These are phyloP conservation scores for Inosperma sp. DNA, from an alignment of 768 basidiomycete species.

Conservation along the genomic window DNA sequence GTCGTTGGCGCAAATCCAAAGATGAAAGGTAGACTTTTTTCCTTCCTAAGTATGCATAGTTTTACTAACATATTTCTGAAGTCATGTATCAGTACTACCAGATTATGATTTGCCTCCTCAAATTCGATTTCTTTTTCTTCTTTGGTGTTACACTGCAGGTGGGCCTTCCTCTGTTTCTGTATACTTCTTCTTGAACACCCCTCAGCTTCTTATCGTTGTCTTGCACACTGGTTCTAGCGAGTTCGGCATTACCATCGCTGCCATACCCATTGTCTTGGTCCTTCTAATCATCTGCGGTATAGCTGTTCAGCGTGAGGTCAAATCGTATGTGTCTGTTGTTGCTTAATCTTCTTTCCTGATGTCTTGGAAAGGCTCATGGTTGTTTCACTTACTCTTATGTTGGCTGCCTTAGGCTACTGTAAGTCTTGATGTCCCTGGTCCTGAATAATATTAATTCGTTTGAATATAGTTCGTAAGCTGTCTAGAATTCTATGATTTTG, in stretches of 20 bases:
- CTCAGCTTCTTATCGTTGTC: slow-evolving; percentile 76
- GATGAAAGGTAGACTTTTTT: slow-evolving; percentile 63
- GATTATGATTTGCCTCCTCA: slow-evolving; percentile 81
- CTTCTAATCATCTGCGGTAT: slow-evolving; percentile 61
- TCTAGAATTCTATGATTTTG: background rate
- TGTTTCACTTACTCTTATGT: slow-evolving; percentile 67
- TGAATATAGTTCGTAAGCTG: slow-evolving; percentile 36
- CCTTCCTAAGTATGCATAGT: background rate
- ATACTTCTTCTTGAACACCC: background rate
- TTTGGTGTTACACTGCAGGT: slow-evolving; percentile 86
- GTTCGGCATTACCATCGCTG: slow-evolving; percentile 77
- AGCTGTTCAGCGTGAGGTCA: slow-evolving; percentile 78
- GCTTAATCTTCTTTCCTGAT: slow-evolving; percentile 2
- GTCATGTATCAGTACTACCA: slow-evolving; percentile 89
- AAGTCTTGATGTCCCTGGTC: slow-evolving; percentile 28
- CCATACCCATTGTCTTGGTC: slow-evolving; percentile 72
- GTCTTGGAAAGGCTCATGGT: slow-evolving; percentile 57
- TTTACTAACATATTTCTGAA: slow-evolving; percentile 26
- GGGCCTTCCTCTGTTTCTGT: background rate
- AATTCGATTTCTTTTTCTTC: slow-evolving; percentile 89
- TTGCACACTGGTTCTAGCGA: slow-evolving; percentile 60
- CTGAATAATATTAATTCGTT: background rate
- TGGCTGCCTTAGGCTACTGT: slow-evolving; percentile 76
- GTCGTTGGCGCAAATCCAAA: slow-evolving; percentile 81
- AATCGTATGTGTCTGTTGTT: slow-evolving; percentile 47